phyloP scores from a whole-genome alignment of 148 eudicot species.

The Vaccinium macrocarpon region DNA sequence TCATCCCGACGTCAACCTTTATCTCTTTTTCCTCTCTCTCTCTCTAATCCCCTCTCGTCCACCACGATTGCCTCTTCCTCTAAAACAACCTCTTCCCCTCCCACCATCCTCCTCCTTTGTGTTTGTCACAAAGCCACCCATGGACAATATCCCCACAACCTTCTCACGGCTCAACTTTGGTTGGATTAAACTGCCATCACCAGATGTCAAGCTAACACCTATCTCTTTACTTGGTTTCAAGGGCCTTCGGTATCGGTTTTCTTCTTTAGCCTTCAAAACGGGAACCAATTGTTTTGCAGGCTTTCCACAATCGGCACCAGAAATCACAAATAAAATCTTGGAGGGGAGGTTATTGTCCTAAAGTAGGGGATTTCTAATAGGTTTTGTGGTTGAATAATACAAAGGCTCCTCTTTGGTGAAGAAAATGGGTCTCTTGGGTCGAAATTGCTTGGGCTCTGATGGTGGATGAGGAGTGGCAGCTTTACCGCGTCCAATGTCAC shows the following conservation, averaged over 20 bases:
- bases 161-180: conserved; percentile 36
- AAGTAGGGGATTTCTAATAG: conserved; percentile 14
- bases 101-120: conserved; percentile 24
- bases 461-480: conserved; percentile 21
- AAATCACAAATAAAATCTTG: conserved; percentile 26
- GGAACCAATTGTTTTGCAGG: conserved; percentile 12
- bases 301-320: conserved; percentile 62
- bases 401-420: conserved; percentile 30
- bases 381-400: conserved; percentile 9
- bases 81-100: conserved; percentile 25
- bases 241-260: conserved; percentile 55
- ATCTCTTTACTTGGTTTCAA: conserved; percentile 10
- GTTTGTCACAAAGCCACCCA: conserved; percentile 15
- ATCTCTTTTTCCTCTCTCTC: not conserved
- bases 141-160: conserved; percentile 25
- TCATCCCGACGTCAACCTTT: conserved; percentile 9
- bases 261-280: conserved; percentile 29
- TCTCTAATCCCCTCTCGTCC: conserved; percentile 18
- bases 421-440: conserved; percentile 37
- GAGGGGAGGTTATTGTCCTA: conserved; percentile 32
- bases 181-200: not conserved
- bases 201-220: not conserved
- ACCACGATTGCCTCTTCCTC: conserved; percentile 32
- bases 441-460: conserved; percentile 17
- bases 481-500: conserved; percentile 39